Conservation (phyloP, 2,329 filamentous ascomycete species). For the Calonectria naviculata region DNA sequence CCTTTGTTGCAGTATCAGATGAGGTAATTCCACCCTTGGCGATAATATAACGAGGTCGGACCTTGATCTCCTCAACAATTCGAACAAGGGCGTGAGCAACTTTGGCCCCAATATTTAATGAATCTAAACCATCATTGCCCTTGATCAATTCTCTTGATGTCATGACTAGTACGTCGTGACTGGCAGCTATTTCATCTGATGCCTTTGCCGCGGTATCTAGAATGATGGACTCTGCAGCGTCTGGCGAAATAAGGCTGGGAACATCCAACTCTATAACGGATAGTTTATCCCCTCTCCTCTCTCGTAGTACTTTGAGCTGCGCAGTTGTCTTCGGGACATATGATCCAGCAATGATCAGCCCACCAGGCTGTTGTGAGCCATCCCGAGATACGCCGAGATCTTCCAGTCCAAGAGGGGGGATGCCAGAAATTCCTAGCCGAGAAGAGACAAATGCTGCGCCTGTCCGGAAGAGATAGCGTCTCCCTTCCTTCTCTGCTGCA, state of each 20-base stretch:
- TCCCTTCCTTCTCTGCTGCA: slow-evolving; percentile 43
- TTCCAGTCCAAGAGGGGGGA: slow-evolving; percentile 58
- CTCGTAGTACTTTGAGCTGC: slow-evolving; percentile 57
- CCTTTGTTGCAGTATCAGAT: slow-evolving; percentile 67
- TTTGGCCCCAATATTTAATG: slow-evolving; percentile 61
- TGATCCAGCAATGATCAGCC: slow-evolving; percentile 64
- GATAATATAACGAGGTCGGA: slow-evolving; percentile 65
- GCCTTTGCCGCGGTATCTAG: slow-evolving; percentile 44
- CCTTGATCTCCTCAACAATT: slow-evolving; percentile 56
- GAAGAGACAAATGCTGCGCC: slow-evolving; percentile 56
- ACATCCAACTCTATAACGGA: slow-evolving; percentile 59
- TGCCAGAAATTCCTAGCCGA: slow-evolving; percentile 60
- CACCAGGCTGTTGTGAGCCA: slow-evolving; percentile 46
- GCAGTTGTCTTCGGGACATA: slow-evolving; percentile 69
- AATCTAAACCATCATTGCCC: slow-evolving; percentile 54
- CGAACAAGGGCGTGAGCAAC: slow-evolving; percentile 64
- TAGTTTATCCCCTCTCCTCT: slow-evolving; percentile 51
- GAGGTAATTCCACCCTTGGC: slow-evolving; percentile 71
- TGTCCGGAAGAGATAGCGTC: slow-evolving; percentile 51
- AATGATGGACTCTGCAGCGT: slow-evolving; percentile 41
- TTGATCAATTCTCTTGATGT: slow-evolving; percentile 64
- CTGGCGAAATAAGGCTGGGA: slow-evolving; percentile 42
- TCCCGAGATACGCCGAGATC: slow-evolving; percentile 50
- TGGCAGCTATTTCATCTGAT: slow-evolving; percentile 46
- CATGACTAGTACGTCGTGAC: slow-evolving; percentile 67